phyloP scores from a whole-genome alignment of 768 basidiomycete species.

The Dictyophora rubrovolvata region DNA sequence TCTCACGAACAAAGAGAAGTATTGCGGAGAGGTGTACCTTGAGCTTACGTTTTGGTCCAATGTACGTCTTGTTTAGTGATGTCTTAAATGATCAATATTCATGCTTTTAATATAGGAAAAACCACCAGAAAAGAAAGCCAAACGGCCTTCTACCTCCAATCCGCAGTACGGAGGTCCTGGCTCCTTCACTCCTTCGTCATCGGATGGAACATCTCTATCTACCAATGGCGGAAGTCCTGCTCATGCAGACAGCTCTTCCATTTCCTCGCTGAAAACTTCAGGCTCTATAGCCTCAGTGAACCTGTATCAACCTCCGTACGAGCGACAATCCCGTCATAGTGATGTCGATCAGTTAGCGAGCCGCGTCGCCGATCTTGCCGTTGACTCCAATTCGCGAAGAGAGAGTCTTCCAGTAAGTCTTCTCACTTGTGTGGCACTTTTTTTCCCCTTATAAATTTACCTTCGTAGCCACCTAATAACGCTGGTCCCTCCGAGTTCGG shows the following conservation, averaged over 20 bases:
- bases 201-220: constrained; percentile 8
- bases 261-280: constrained; percentile 53
- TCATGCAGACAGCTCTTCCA: constrained; percentile 23
- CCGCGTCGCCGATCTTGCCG: constrained; percentile 57
- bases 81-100: constrained; percentile 1
- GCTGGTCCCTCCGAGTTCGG: constrained; percentile 6
- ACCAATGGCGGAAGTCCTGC: constrained; percentile 23
- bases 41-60: constrained; percentile 97
- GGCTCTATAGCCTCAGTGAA: constrained; percentile 52
- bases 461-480: not conserved
- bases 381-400: constrained; percentile 36
- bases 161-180: constrained; percentile 74
- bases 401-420: constrained; percentile 51
- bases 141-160: constrained; percentile 38
- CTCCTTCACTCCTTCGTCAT: constrained; percentile 50
- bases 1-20: constrained; percentile 81
- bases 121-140: constrained; percentile 59
- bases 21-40: constrained; percentile 90
- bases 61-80: constrained; percentile 27
- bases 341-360: constrained; percentile 47
- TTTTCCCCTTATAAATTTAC: not conserved
- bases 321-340: constrained; percentile 30
- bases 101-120: constrained; percentile 46
- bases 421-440: not conserved
- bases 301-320: constrained; percentile 68